Evolutionary conservation across 2,329 filamentous ascomycete genomes (phyloP).

Genomic region (Aspergillus sp.): DNA sequence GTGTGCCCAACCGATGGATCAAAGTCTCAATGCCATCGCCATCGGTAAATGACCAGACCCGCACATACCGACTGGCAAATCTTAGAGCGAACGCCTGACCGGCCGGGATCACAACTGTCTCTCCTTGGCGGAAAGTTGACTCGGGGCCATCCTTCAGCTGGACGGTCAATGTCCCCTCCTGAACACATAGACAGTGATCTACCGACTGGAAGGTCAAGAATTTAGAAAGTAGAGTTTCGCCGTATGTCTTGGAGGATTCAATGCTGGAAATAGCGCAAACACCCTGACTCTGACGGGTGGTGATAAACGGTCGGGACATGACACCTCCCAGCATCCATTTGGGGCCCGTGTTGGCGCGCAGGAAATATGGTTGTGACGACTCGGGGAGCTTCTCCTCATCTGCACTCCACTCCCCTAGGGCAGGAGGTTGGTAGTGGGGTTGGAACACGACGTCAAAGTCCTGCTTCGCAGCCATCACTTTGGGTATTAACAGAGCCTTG

Average conservation of each 20-base stretch:
- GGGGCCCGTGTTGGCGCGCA: slow-evolving; percentile 50
- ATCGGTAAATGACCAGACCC: slow-evolving; percentile 52
- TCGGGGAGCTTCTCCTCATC: slow-evolving; percentile 29
- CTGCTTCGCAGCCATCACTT: slow-evolving; percentile 58
- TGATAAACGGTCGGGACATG: slow-evolving; percentile 49
- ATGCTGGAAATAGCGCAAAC: slow-evolving; percentile 58
- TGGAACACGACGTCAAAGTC: slow-evolving; percentile 59
- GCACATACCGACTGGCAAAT: slow-evolving; percentile 51
- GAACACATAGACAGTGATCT: slow-evolving; percentile 56
- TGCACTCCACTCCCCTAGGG: slow-evolving; percentile 31
- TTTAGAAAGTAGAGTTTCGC: slow-evolving; percentile 35
- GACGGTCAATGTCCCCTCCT: slow-evolving; percentile 51
- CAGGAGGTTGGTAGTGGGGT: slow-evolving; percentile 51
- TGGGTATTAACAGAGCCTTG: slow-evolving; percentile 54
- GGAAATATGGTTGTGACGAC: slow-evolving; percentile 49
- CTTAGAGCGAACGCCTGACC: slow-evolving; percentile 49
- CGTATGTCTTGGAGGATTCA: slow-evolving; percentile 45
- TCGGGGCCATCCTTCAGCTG: slow-evolving; percentile 39
- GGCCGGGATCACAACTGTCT: slow-evolving; percentile 53
- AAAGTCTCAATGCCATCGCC: slow-evolving; percentile 54
- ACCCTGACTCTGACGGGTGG: slow-evolving; percentile 49
- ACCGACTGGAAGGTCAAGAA: slow-evolving; percentile 49
- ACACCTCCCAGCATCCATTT: slow-evolving; percentile 38
- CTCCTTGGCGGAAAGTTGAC: slow-evolving; percentile 46
- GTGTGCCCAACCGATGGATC: slow-evolving; percentile 41